phyloP scores from a whole-genome alignment of 2,329 filamentous ascomycete genomes.

The Oidium heveae region DNA sequence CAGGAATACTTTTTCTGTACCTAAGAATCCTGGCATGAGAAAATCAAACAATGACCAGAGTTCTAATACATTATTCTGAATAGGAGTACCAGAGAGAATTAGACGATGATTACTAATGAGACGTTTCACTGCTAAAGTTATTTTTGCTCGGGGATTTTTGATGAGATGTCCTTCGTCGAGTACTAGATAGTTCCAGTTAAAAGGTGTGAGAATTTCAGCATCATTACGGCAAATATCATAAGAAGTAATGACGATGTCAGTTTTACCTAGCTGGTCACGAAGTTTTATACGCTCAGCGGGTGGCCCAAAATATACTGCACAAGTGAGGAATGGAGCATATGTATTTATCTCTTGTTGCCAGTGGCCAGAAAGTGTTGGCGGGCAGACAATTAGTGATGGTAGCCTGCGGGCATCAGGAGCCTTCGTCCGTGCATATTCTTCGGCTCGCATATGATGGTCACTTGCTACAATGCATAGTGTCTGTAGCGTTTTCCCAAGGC shows the following conservation, averaged over 20 bases:
- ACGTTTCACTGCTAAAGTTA: conserved; percentile 75
- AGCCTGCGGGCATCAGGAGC: conserved; percentile 54
- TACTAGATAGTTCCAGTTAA: conserved; percentile 93
- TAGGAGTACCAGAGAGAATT: conserved; percentile 88
- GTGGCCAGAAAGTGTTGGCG: conserved; percentile 84
- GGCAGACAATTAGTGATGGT: conserved; percentile 85
- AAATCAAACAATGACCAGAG: conserved; percentile 98
- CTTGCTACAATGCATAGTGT: conserved; percentile 95
- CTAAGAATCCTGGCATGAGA: conserved; percentile 93
- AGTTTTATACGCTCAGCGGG: conserved; percentile 55
- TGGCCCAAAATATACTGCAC: conserved; percentile 75
- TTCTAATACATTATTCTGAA: conserved; percentile 93
- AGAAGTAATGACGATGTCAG: conserved; percentile 88
- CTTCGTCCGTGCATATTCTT: conserved; percentile 67
- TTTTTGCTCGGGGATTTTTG: conserved; percentile 96
- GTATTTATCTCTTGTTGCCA: conserved; percentile 96
- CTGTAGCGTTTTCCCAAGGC: conserved; percentile 88
- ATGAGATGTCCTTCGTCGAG: conserved; percentile 94
- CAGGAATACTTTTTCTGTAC: conserved; percentile 81
- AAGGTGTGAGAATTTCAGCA: conserved; percentile 53
- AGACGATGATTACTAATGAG: conserved; percentile 79
- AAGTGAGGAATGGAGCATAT: conserved; percentile 81
- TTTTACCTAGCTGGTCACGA: conserved; percentile 41
- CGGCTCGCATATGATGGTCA: conserved; percentile 79
- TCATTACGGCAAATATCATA: conserved; percentile 97